These are phyloP conservation scores for Gossypium longicalyx DNA, from an alignment of 345 rosid species.

Conservation along the genomic window DNA sequence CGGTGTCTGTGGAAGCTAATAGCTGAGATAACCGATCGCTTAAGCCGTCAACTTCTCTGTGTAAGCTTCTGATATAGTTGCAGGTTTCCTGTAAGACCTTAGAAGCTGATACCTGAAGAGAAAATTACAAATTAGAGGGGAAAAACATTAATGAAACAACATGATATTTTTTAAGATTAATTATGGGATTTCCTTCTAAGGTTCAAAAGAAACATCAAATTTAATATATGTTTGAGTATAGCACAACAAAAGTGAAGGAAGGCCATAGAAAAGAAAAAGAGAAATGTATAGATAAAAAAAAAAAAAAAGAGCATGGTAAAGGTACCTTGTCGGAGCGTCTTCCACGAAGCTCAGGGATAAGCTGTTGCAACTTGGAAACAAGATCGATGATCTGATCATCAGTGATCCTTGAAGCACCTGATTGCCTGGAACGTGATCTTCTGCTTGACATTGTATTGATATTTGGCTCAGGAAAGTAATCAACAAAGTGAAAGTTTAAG, in stretches of 20 bases:
- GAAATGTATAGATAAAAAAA: not conserved
- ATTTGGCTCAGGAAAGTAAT: constrained; percentile 9
- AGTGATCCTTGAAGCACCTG: constrained; percentile 53
- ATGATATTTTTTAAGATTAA: no score
- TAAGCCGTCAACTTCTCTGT: constrained; percentile 67
- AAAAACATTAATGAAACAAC: not conserved
- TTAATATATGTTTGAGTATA: no score
- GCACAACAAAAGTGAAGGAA: constrained; percentile 1
- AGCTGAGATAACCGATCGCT: constrained; percentile 73
- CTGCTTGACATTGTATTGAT: constrained; percentile 63
- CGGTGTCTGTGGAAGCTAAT: constrained; percentile 60
- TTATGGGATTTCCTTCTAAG: no score
- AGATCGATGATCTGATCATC: constrained; percentile 87
- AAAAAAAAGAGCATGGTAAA: not conserved
- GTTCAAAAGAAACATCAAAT: no score
- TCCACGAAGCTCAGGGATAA: constrained; percentile 74
- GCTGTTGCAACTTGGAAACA: constrained; percentile 74
- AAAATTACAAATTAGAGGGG: not conserved
- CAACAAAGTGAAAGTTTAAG: not conserved
- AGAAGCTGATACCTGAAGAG: constrained; percentile 59
- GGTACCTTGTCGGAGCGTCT: constrained; percentile 73
- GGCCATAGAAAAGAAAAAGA: constrained; percentile 35
- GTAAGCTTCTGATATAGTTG: constrained; percentile 67
- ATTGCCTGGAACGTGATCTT: constrained; percentile 76
- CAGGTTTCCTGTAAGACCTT: constrained; percentile 82